Conservation (phyloP, 2,329 filamentous ascomycete genomes). For the Xylariales sp. region DNA sequence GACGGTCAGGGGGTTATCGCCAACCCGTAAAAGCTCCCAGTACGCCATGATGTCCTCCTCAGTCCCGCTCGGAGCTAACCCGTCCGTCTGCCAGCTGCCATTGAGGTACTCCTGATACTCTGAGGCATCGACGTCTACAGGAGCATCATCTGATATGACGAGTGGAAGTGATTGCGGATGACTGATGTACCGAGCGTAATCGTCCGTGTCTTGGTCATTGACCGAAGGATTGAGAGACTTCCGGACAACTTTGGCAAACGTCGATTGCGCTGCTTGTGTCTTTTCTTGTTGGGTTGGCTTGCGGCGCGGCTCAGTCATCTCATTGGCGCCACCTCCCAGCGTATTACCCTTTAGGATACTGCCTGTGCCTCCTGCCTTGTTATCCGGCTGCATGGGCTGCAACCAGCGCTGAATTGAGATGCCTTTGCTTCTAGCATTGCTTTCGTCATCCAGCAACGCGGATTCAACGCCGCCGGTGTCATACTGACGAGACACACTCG, state of each 20-base stretch:
- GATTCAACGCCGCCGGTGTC: conserved; percentile 38
- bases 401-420: conserved; percentile 60
- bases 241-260: conserved; percentile 78
- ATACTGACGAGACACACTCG: conserved; percentile 34
- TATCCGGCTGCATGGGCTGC: conserved; percentile 39
- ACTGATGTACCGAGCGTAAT: conserved; percentile 83
- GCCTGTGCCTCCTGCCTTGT: conserved; percentile 28
- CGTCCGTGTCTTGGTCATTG: conserved; percentile 68
- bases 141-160: conserved; percentile 66
- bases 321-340: conserved; percentile 6
- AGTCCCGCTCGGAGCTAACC: conserved; percentile 34
- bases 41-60: conserved; percentile 72
- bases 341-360: conserved; percentile 55
- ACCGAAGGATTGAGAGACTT: conserved; percentile 85
- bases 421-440: conserved; percentile 35
- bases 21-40: conserved; percentile 68
- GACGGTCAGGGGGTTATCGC: conserved; percentile 82
- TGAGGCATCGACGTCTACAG: conserved; percentile 48
- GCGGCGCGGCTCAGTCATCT: conserved; percentile 26
- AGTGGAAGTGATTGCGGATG: conserved; percentile 88
- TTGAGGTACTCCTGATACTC: conserved; percentile 82
- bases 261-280: conserved; percentile 80
- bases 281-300: conserved; percentile 67
- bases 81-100: conserved; percentile 60
- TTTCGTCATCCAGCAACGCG: conserved; percentile 31